Base-by-base conservation (phyloP, 2,329 filamentous ascomycete species). In the Paraphoma sp. region DNA sequence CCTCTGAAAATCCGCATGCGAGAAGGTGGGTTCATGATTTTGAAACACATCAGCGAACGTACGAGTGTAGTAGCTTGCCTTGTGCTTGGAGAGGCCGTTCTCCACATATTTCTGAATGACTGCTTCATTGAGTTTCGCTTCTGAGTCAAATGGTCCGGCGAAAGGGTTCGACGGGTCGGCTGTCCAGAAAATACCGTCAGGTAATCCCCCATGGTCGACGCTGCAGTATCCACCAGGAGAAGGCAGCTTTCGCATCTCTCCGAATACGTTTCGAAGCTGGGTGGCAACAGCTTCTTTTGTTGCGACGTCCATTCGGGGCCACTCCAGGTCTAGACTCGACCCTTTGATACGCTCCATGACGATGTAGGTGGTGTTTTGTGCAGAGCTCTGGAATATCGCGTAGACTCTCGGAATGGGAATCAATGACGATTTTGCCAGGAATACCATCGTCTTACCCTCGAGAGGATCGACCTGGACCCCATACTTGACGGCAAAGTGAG, bases 401-500 rank as follows among this genome's bases (percentile, higher is more conserved):
- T 64, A 64, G 53, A 62, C 45, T 47, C 54, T 51, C 14, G 61
- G 61, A 53, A 64, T 44, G 45, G 61, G 56, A 54, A 64, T 47
- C 28, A 47, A 54, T 48, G 59, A 55, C 53, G 56, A 62, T 38
- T 60, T 45, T 62, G 54, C 40, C 40, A 64, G 54, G 48, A 62
- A 62, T 43, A 57, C 56, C 61, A 60, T 62, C 33, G 56, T 64
- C 49, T 62, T 43, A 30, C 56, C 61, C 48, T 64, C 56, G 45
- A 49, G 51, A 49, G 58, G 48, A 54, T 62, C 50, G 36, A 62
- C 59, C 41, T 45, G 42, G 49, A 41, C 49, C 12, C 62, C 54
- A 57, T 64, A 64, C 54, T 64, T 64, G 44, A 64, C 43, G 50
- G 30, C 16, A n/a, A 57, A 64, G 54, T 64, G 59, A 10, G 59